Conservation (phyloP, 2,329 filamentous ascomycete species). For the Botrytis fabae region DNA sequence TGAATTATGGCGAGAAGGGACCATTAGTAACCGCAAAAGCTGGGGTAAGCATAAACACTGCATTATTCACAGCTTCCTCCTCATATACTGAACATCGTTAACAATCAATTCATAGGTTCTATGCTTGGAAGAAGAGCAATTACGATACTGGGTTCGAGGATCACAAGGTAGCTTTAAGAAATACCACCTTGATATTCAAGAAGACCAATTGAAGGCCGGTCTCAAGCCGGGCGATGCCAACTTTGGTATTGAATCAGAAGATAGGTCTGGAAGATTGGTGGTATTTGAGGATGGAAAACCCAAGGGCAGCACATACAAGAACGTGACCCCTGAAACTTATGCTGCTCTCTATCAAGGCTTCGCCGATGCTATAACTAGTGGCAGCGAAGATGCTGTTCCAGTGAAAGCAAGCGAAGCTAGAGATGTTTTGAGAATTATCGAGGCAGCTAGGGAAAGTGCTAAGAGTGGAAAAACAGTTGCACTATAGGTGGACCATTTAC, state of each 20-base stretch:
- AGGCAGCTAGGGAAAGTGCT: slow-evolving; percentile 56
- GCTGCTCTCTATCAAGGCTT: slow-evolving; percentile 62
- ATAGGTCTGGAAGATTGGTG: slow-evolving; percentile 60
- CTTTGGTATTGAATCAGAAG: slow-evolving; percentile 64
- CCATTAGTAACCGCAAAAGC: slow-evolving; percentile 69
- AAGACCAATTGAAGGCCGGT: slow-evolving; percentile 69
- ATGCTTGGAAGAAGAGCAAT: slow-evolving; percentile 67
- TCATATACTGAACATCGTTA: neutral
- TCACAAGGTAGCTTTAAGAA: slow-evolving; percentile 75
- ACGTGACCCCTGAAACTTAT: slow-evolving; percentile 67
- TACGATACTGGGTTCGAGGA: slow-evolving; percentile 76
- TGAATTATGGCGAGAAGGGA: slow-evolving; percentile 61
- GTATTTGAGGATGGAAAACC: slow-evolving; percentile 52
- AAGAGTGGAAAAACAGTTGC: slow-evolving; percentile 45
- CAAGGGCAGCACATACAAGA: slow-evolving; percentile 52
- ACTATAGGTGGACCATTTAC: neutral
- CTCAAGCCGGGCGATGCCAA: slow-evolving; percentile 58
- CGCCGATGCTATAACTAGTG: slow-evolving; percentile 49
- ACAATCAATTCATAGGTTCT: slow-evolving; percentile 46
- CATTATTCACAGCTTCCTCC: neutral
- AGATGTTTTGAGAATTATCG: slow-evolving; percentile 56
- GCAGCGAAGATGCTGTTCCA: slow-evolving; percentile 52
- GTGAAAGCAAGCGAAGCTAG: slow-evolving; percentile 54
- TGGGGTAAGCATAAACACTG: slow-evolving; percentile 42
- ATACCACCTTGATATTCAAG: slow-evolving; percentile 69